Conservation (phyloP, 2,329 filamentous ascomycete genomes). For the Venturia asperata region DNA sequence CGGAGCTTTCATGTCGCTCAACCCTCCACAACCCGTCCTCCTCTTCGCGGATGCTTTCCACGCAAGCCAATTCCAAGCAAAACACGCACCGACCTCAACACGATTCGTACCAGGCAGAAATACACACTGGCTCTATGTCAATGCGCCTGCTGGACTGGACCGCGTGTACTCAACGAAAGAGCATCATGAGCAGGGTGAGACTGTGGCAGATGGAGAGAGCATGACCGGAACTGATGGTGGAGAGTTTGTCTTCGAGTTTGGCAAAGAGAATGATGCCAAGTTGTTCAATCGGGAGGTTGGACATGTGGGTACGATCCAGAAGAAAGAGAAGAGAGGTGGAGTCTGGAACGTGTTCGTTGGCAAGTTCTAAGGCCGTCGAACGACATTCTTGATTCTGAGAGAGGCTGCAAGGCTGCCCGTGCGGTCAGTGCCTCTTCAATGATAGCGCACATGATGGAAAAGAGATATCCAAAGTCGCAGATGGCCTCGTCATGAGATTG, state of each 20-base stretch:
- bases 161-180: background rate
- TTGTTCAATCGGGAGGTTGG: background rate
- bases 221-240: background rate
- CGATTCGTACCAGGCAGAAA: slow-evolving; percentile 1
- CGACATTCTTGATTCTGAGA: background rate
- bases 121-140: slow-evolving; percentile 1
- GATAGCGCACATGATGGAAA: background rate
- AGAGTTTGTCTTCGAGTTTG: slow-evolving; percentile 1
- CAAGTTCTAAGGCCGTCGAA: background rate
- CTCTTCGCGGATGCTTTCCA: slow-evolving; percentile 7
- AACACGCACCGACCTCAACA: background rate
- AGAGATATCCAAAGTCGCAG: background rate
- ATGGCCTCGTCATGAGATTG: background rate
- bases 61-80: background rate
- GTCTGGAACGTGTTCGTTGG: slow-evolving; percentile 2
- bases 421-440: background rate
- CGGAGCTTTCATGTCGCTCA: background rate
- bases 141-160: background rate
- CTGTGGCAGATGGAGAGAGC: background rate
- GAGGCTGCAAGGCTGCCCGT: background rate
- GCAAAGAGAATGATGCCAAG: background rate
- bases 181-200: slow-evolving; percentile 11
- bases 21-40: background rate
- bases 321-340: background rate
- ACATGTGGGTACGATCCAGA: background rate